Evolutionary conservation across 2,329 filamentous ascomycete species (phyloP).

Genomic region (Pestalotiopsis sp.): DNA sequence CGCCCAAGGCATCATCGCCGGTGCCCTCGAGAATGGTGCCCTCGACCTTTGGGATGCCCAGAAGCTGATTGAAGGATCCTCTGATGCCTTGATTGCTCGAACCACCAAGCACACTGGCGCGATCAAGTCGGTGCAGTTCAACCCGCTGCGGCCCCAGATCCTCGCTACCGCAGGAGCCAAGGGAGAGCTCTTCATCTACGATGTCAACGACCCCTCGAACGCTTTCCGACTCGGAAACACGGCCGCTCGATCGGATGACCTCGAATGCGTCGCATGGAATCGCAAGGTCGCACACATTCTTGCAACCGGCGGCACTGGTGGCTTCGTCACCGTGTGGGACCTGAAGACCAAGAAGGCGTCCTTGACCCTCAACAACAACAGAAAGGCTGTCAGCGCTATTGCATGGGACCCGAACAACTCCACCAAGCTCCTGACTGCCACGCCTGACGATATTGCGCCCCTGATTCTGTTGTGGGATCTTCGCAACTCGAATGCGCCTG

Average conservation of each 20-base stretch:
- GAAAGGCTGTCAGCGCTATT: constrained; percentile 92
- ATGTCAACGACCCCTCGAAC: constrained; percentile 85
- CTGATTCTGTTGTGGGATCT: constrained; percentile 93
- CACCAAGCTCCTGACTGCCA: constrained; percentile 91
- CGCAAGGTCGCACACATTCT: constrained; percentile 96
- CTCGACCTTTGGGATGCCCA: constrained; percentile 92
- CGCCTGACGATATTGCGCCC: constrained; percentile 84
- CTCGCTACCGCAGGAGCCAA: constrained; percentile 92
- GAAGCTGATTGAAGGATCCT: constrained; percentile 59
- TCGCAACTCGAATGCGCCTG: constrained; percentile 92
- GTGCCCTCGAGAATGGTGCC: constrained; percentile 91
- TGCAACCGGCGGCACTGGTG: constrained; percentile 88
- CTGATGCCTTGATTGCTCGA: constrained; percentile 81
- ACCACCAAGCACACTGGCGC: constrained; percentile 89
- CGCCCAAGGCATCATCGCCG: constrained; percentile 87
- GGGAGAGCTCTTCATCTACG: constrained; percentile 95
- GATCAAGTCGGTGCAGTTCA: constrained; percentile 96
- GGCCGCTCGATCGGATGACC: constrained; percentile 88
- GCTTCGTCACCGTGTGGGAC: constrained; percentile 98
- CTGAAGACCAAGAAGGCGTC: constrained; percentile 98
- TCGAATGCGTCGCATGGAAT: constrained; percentile 98
- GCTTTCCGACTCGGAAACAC: constrained; percentile 88
- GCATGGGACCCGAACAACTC: constrained; percentile 97
- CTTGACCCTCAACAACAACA: constrained; percentile 90
- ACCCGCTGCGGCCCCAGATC: constrained; percentile 87